Percentiles rank a stretch among this genome's conserved stretches.
phyloP scores from a whole-genome alignment of 352 stramenopile genomes.

The Pythium myriotylum region DNA sequence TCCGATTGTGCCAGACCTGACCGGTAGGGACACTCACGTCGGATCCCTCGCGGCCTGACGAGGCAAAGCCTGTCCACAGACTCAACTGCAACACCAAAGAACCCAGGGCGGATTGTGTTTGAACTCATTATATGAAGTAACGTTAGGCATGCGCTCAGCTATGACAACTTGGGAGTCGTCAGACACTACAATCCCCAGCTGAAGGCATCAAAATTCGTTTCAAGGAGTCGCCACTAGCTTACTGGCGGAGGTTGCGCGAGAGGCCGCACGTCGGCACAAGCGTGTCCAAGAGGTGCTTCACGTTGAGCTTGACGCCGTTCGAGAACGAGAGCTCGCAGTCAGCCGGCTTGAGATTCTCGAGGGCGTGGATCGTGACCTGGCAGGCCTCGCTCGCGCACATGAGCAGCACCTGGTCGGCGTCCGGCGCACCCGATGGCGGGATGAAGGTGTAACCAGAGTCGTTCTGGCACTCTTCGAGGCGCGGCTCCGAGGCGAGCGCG shows the following conservation, averaged over 20 bases:
- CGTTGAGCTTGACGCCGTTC: conserved; percentile 44
- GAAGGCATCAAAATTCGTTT: too few relatives aligned
- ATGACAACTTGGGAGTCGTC: too few relatives aligned
- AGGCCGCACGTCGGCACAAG: conserved; percentile 41
- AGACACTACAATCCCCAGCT: too few relatives aligned
- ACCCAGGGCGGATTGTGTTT: too few relatives aligned
- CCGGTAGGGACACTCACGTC: too few relatives aligned
- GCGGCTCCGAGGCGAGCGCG: not conserved
- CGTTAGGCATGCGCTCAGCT: too few relatives aligned
- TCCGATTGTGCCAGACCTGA: too few relatives aligned
- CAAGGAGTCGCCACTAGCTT: conserved; percentile 3
- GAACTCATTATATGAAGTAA: too few relatives aligned
- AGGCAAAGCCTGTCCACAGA: too few relatives aligned
- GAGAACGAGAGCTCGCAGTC: conserved; percentile 52
- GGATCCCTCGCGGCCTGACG: too few relatives aligned
- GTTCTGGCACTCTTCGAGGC: conserved; percentile 4
- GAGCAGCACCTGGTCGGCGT: not conserved
- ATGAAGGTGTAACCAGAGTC: conserved; percentile 15
- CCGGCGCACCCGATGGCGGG: conserved; percentile 7
- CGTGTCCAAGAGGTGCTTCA: conserved; percentile 44
- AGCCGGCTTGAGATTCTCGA: conserved; percentile 34
- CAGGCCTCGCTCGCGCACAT: conserved; percentile 16
- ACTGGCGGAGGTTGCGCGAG: conserved; percentile 9
- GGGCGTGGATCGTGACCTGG: conserved; percentile 28
- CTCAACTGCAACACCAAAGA: too few relatives aligned